Percentiles rank a stretch among this genome's conserved stretches.
These are phyloP conservation scores for Acrodontium crateriforme DNA, from an alignment of 2,329 filamentous ascomycete species.

Conservation along the genomic window DNA sequence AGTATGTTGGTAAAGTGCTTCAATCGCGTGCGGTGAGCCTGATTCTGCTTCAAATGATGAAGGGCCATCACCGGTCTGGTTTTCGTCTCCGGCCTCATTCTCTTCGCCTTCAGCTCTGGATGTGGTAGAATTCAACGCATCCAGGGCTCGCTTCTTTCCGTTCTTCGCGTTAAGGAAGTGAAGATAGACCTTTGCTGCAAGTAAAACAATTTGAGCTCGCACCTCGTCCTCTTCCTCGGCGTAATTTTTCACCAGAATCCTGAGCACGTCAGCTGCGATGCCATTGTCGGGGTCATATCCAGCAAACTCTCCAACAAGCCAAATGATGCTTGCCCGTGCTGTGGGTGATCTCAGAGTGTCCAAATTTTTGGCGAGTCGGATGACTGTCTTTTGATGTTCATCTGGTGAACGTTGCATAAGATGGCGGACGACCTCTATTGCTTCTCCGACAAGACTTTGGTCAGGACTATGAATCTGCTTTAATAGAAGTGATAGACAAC, in stretches of 20 bases:
- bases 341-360: slow-evolving; percentile 78
- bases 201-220: slow-evolving; percentile 79
- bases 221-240: slow-evolving; percentile 69
- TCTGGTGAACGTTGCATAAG: slow-evolving; percentile 82
- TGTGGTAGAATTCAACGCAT: slow-evolving; percentile 9
- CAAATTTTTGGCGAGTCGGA: slow-evolving; percentile 78
- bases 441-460: slow-evolving; percentile 78
- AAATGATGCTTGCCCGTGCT: slow-evolving; percentile 87
- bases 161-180: slow-evolving; percentile 62
- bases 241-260: slow-evolving; percentile 78
- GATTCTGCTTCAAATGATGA: slow-evolving; percentile 6
- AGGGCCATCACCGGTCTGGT: slow-evolving; percentile 7
- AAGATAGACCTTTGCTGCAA: slow-evolving; percentile 93
- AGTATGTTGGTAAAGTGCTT: slow-evolving; percentile 70
- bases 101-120: slow-evolving; percentile 2
- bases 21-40: slow-evolving; percentile 50
- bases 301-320: slow-evolving; percentile 91
- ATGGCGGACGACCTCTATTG: slow-evolving; percentile 86
- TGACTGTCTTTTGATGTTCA: slow-evolving; percentile 70
- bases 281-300: slow-evolving; percentile 65
- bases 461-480: slow-evolving; percentile 81
- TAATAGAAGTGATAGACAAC: slow-evolving; percentile 72
- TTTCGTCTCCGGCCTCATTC: slow-evolving; percentile 9
- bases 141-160: slow-evolving; percentile 20
- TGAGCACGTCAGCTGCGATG: slow-evolving; percentile 81